Evolutionary conservation across 2,329 filamentous ascomycete species (phyloP).

Genomic region (Fusarium subtropicale): DNA sequence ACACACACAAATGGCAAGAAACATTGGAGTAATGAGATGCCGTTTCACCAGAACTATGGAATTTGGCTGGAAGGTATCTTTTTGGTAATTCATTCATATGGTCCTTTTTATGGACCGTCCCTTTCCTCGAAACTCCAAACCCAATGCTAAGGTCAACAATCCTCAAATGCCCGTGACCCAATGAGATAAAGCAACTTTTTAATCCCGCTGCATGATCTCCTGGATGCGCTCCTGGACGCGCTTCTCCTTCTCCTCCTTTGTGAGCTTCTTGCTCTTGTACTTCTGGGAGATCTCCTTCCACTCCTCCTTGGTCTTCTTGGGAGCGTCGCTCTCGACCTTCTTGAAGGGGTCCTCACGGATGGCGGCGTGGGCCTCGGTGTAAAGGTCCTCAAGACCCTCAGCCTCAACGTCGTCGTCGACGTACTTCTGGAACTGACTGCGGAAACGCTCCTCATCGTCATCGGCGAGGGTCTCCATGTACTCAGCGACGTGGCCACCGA

Average conservation of each 20-base stretch:
- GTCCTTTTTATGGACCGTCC: constrained; percentile 51
- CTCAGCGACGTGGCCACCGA: constrained; percentile 96
- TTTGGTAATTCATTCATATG: constrained; percentile 54
- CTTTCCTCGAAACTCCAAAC: constrained; percentile 55
- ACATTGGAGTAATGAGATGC: constrained; percentile 45
- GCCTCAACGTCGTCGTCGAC: constrained; percentile 97
- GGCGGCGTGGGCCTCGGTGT: constrained; percentile 91
- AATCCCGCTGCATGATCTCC: constrained; percentile 71
- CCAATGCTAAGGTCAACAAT: constrained; percentile 52
- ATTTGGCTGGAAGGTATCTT: constrained; percentile 51
- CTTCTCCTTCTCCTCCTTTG: constrained; percentile 84
- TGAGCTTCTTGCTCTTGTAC: constrained; percentile 81
- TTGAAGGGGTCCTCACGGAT: constrained; percentile 99
- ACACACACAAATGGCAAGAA: constrained; percentile 16
- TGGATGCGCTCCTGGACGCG: constrained; percentile 92
- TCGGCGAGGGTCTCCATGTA: constrained; percentile 99
- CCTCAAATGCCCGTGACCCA: constrained; percentile 45
- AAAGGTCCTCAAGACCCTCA: constrained; percentile 96
- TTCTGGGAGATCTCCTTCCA: constrained; percentile 97
- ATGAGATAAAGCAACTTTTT: constrained; percentile 47
- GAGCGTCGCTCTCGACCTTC: constrained; percentile 78
- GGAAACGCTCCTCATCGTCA: constrained; percentile 99
- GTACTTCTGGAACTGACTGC: constrained; percentile 98
- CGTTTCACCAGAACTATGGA: constrained; percentile 48
- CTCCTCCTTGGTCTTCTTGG: constrained; percentile 98